Evolutionary conservation across 768 basidiomycete genomes (phyloP).

Genomic region (Ramaria rubella): DNA sequence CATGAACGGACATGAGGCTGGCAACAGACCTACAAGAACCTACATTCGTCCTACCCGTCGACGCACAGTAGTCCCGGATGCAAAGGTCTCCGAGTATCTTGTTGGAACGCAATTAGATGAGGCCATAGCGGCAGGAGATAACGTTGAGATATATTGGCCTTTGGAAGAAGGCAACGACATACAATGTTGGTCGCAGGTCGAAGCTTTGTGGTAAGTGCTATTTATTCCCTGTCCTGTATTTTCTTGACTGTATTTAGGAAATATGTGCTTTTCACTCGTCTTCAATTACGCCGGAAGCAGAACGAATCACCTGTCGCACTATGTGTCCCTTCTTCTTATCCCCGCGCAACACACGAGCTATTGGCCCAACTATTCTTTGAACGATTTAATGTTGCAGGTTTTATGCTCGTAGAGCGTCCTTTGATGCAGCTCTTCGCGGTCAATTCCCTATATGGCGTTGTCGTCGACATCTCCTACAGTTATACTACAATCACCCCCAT

Average conservation of each 20-base stretch:
- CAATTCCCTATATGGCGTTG: slow-evolving; percentile 62
- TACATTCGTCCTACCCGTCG: slow-evolving; percentile 34
- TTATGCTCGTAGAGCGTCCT: slow-evolving; percentile 75
- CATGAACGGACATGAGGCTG: neutral
- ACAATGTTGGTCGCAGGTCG: slow-evolving; percentile 75
- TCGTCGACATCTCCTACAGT: slow-evolving; percentile 76
- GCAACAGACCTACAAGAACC: neutral
- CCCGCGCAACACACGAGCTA: slow-evolving; percentile 61
- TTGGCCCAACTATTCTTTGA: slow-evolving; percentile 87
- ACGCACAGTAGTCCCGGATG: slow-evolving; percentile 35
- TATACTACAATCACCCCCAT: slow-evolving; percentile 74
- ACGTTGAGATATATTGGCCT: slow-evolving; percentile 74
- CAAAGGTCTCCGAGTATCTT: slow-evolving; percentile 69
- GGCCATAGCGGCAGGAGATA: slow-evolving; percentile 65
- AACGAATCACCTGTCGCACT: slow-evolving; percentile 85
- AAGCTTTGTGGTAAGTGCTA: slow-evolving; percentile 73
- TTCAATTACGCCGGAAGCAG: slow-evolving; percentile 72
- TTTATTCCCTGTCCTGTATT: neutral
- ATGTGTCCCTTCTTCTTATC: slow-evolving; percentile 57
- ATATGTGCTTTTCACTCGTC: slow-evolving; percentile 66
- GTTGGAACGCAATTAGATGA: slow-evolving; percentile 79
- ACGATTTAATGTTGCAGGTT: slow-evolving; percentile 82
- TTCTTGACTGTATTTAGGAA: slow-evolving; percentile 50
- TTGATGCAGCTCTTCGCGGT: slow-evolving; percentile 79
- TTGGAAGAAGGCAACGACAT: slow-evolving; percentile 62